Evolutionary conservation across 2,329 filamentous ascomycete genomes (phyloP).

Genomic region (Domatiomyces catenatus): DNA sequence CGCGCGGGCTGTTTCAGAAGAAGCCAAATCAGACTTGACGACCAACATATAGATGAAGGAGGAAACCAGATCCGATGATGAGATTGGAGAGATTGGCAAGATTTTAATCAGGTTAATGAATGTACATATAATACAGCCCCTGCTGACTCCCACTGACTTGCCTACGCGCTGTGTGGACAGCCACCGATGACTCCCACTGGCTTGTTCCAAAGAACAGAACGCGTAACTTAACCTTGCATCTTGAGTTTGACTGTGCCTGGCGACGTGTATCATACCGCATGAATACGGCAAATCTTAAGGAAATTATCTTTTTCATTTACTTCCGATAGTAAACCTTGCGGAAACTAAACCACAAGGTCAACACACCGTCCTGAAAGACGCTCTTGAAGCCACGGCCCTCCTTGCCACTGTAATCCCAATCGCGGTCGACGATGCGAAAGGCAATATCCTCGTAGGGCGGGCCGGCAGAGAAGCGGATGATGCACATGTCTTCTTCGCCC

Average conservation of each 20-base stretch:
- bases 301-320: constrained; percentile 17
- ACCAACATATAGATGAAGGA: neutral
- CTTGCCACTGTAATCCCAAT: constrained; percentile 98
- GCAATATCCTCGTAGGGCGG: constrained; percentile 94
- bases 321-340: constrained; percentile 59
- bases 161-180: too few species aligned
- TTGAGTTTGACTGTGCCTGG: too few species aligned
- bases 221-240: too few species aligned
- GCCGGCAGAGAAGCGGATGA: constrained; percentile 78
- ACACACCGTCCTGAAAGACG: constrained; percentile 93
- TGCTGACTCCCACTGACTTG: too few species aligned
- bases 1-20: constrained; percentile 1
- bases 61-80: neutral
- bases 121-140: neutral
- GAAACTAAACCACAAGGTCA: constrained; percentile 96
- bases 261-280: too few species aligned
- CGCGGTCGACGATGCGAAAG: constrained; percentile 92
- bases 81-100: neutral
- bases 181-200: too few species aligned
- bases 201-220: too few species aligned
- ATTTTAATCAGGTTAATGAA: neutral
- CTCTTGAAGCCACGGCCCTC: constrained; percentile 87
- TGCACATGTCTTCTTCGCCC: constrained; percentile 89
- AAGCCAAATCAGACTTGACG: constrained; percentile 3
- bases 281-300: too few species aligned